Base-by-base conservation (phyloP, 2,329 filamentous ascomycete species). In the Talaromyces atroroseus region DNA sequence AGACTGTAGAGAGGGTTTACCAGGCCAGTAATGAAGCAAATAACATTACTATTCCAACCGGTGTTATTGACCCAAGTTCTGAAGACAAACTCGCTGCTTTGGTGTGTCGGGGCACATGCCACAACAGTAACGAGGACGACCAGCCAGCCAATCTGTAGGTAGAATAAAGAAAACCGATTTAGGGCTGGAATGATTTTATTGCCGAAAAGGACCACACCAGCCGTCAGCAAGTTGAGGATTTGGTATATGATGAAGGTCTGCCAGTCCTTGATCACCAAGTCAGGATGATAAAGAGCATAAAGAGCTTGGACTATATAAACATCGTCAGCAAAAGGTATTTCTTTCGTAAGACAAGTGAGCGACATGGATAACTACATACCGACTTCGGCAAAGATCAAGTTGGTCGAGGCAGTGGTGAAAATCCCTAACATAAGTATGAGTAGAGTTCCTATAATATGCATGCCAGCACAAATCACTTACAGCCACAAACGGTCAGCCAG, bases 11-110 rank as follows among this genome's bases (percentile, higher is more conserved):
- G 63, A 0, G 76, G 73, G 57, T 80, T 80, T 1, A 80, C 74
- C 3, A 81, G 64, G 0, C 78, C 78, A 0, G 76, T 77, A 54
- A 81, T 78, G 62, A 81, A 80, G 56, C 72, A 76, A 34, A 81
- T 75, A 1, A 70, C 74, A 54, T 78, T 74, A 55, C 74, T 77
- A 34, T 75, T 66, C 79, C 79, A 81, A 12, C 79, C 78, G 0
- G 79, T 81, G 49, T 79, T 76, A 61, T 81, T 81, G 54, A 79
- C 75, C 71, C 77, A 81, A 1, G 76, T 80, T 38, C 65, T 67
- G 62, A 81, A 82, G 20, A 82, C 79, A 55, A 80, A 81, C n/a
- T 74, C 68, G 49, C 71, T 65, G 49, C 69, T 64, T 18, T 76
- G 76, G 55, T 81, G 74, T 1, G 68, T 70, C 0, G 75, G 75